Evolutionary conservation across 441 rosid species (phyloP), one percentile per base, ranked within the genome.

Genomic region (Croton setiger): DNA sequence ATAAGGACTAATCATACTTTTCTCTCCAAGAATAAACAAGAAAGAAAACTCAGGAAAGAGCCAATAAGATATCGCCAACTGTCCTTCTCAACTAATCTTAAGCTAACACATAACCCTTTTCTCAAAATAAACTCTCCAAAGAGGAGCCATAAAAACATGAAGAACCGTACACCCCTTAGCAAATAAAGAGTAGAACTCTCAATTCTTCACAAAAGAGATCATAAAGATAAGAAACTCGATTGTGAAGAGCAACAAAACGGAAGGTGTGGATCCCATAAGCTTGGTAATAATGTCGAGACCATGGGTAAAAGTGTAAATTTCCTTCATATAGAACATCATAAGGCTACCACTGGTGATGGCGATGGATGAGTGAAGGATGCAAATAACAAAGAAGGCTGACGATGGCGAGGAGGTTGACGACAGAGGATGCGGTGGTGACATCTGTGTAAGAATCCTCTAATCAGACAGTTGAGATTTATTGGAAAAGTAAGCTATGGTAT

Each of bases 21-120:
- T 89, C 95, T 63, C 84, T 79, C 95, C 95, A 84, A n/a, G 88
- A 78, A 81, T 70, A 89, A 45, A 85, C 88, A 27, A 89, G 83
- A 61, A 89, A 81, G 70, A 81, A 81, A 7, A 87, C 82, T 92
- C 95, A 89, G 7, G 92, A 87, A 27, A 87, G 79, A 13, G 83
- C 85, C 80, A 89, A 64, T 18, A 83, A 11, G 69, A 83, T 43
- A 64, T 89, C 92, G 53, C 89, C 95, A 63, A 85, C 85, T 7
- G 88, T 84, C 74, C 80, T 84, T 61, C 88, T 79, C 63, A 80
- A 27, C 71, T 85, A 85, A 76, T 85, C 96, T 83, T 82, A 84
- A 57, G 88, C 90, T 77, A 87, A 71, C 53, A 75, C 88, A 62
- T 89, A 12, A 89, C 89, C 36, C 84, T 73, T 33, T 85, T 76